Evolutionary conservation across 176 grass and related monocot species (phyloP).

Genomic region (Elymus sibiricus): DNA sequence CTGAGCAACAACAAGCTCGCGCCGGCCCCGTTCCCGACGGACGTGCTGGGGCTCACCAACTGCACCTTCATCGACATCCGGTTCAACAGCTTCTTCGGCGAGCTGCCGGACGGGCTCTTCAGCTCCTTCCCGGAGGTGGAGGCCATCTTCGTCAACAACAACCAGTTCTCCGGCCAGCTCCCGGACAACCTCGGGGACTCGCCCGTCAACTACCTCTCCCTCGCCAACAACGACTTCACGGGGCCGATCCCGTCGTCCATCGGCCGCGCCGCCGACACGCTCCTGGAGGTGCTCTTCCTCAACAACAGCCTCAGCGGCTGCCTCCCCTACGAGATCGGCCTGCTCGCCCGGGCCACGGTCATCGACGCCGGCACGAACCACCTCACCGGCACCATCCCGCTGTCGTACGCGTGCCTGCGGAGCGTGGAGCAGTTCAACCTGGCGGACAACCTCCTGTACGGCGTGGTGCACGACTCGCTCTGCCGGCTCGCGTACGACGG

Average conservation of each 20-base stretch:
- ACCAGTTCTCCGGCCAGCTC: conserved; percentile 48
- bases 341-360: conserved; percentile 58
- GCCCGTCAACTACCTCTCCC: conserved; percentile 69
- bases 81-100: conserved; percentile 56
- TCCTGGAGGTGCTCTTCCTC: conserved; percentile 83
- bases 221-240: conserved; percentile 86
- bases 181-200: conserved; percentile 73
- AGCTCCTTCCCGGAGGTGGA: conserved; percentile 37
- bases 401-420: conserved; percentile 66
- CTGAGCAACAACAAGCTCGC: conserved; percentile 76
- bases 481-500: conserved; percentile 53
- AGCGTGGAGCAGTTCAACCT: conserved; percentile 88
- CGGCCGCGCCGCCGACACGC: conserved; percentile 42
- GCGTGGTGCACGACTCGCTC: conserved; percentile 76
- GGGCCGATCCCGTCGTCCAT: conserved; percentile 81
- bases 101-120: conserved; percentile 48
- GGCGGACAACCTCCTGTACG: conserved; percentile 65
- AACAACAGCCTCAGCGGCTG: conserved; percentile 81
- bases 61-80: conserved; percentile 85
- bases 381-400: conserved; percentile 75
- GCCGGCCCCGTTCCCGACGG: conserved; percentile 30
- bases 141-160: conserved; percentile 97
- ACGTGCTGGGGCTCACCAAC: conserved; percentile 47
- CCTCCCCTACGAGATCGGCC: conserved; percentile 78
- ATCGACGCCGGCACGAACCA: conserved; percentile 84